Base-by-base conservation (phyloP, 495 filamentous ascomycete genomes). In the Aspergillus leporis region DNA sequence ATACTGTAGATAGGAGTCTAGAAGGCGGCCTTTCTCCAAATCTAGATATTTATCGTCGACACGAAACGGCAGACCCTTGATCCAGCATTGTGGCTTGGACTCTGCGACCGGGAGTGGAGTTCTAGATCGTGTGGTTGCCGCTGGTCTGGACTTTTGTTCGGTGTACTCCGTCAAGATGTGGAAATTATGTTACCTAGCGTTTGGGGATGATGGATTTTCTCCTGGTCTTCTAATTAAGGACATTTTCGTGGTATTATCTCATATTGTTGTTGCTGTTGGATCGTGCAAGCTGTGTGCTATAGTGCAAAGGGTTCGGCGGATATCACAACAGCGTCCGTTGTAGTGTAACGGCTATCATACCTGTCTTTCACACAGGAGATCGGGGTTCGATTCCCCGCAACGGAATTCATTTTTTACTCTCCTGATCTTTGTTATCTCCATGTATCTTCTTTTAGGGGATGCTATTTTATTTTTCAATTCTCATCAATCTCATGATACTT, bases 371-470 rank as follows among this genome's bases (percentile, higher is more conserved):
- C 61, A 56, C 52, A 53, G 64, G 57, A 65, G 58, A 52, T 58
- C 58, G 58, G 62, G 62, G 62, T 65, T 65, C 62, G 62, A 65
- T 65, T 65, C 62, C 62, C 62, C 54, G 58, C 53, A 55, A 8
- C 53, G 53, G 53, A 55, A 55, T 55, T 7, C n/a, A 67, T 66
- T 72, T 31, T 51, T 63, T 0, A 65, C 23, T 48, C 45, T 19
- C 4, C 4, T 51, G 6, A 3, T 51, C 30, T n/a, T 30, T 51
- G 2, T 31, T 4, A 14, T 31, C 23, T 32, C 19, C n/a, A n/a
- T n/a, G n/a, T n/a, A n/a, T n/a, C n/a, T n/a, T n/a, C n/a, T n/a
- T 25, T 51, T 25, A 10, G 5, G 1, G 7, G 21, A n/a, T 23
- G 32, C 4, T 13, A 28, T 32, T 16, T 45, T 45, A 4, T 45